Base-by-base conservation (phyloP, 495 filamentous ascomycete species). In the Hypomontagnella monticulosa region DNA sequence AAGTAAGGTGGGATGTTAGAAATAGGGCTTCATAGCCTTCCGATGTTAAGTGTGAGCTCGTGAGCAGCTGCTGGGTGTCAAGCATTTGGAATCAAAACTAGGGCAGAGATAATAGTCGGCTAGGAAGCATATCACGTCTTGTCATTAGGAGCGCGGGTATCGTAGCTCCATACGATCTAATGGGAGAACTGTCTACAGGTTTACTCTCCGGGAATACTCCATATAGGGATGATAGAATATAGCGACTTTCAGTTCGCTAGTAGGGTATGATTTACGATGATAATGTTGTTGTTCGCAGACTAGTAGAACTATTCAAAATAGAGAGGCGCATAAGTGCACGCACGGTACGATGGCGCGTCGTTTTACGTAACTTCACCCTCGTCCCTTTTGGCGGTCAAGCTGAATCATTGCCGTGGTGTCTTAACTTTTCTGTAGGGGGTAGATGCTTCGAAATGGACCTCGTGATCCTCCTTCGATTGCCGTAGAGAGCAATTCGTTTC, bases 1-100 rank as follows among this genome's bases (percentile, higher is more conserved):
- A 54, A 54, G 62, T 65, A 19, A 55, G 16, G 16, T 14, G 4
- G 32, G n/a, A 20, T 18, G 8, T 32, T 19, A 23, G 4, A 7
- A 15, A 10, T 9, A 8, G 0, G 18, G 42, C 23, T 27, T 27
- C 23, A 10, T 9, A n/a, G 20, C 7, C 33, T 49, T 8, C 4
- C 34, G 6, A 34, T 15, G 4, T 46, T 27, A 27, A 18, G 43
- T 47, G 43, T 16, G 7, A 4, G 4, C 38, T 42, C n/a, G 38
- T 36, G 11, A 5, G 11, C 11, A 36, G 36, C 3, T 14, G 36
- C 36, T 3, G 36, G 36, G 36, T 3, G 11, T 9, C 10, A 14
- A 9, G 36, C 10, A 38, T 27, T 6, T 27, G 23, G 23, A 27
- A 6, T 27, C 23, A 27, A 27, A 6, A 6, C 23, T 27, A 27